phyloP scores from a whole-genome alignment of 2,329 filamentous ascomycete genomes.

The Colletotrichum australisinense region DNA sequence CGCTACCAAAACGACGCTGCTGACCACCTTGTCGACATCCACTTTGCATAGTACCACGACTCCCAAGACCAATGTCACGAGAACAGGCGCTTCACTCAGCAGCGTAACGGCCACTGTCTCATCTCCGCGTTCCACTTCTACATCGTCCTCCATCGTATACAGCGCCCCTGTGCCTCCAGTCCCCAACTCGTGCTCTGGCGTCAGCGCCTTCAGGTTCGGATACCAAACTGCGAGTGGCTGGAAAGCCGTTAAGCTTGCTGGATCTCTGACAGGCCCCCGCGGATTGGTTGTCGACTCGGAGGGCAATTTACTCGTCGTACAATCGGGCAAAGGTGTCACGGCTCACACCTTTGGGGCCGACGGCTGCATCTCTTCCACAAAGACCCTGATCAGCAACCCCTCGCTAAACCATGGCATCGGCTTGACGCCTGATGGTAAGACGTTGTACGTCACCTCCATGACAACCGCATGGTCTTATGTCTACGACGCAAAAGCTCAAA shows the following conservation, averaged over 20 bases:
- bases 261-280: conserved; percentile 48
- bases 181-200: conserved; percentile 48
- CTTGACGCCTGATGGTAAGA: conserved; percentile 51
- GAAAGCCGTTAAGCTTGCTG: conserved; percentile 52
- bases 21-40: conserved; percentile 29
- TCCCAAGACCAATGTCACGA: conserved; percentile 22
- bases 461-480: conserved; percentile 64
- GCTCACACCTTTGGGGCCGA: conserved; percentile 53
- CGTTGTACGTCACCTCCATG: conserved; percentile 52
- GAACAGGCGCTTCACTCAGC: conserved; percentile 15
- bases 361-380: conserved; percentile 53
- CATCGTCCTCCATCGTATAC: conserved; percentile 9
- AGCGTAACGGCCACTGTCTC: conserved; percentile 12
- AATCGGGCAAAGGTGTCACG: conserved; percentile 50
- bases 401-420: conserved; percentile 53
- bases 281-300: conserved; percentile 49
- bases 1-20: conserved; percentile 10
- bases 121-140: conserved; percentile 2
- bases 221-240: conserved; percentile 50
- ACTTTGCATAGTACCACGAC: conserved; percentile 30
- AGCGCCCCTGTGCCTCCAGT: conserved; percentile 42
- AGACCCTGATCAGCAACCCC: conserved; percentile 47
- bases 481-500: conserved; percentile 63
- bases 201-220: conserved; percentile 42
- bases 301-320: conserved; percentile 52